phyloP scores from a whole-genome alignment of 2,329 filamentous ascomycete species.

The Eurotiales sp. region DNA sequence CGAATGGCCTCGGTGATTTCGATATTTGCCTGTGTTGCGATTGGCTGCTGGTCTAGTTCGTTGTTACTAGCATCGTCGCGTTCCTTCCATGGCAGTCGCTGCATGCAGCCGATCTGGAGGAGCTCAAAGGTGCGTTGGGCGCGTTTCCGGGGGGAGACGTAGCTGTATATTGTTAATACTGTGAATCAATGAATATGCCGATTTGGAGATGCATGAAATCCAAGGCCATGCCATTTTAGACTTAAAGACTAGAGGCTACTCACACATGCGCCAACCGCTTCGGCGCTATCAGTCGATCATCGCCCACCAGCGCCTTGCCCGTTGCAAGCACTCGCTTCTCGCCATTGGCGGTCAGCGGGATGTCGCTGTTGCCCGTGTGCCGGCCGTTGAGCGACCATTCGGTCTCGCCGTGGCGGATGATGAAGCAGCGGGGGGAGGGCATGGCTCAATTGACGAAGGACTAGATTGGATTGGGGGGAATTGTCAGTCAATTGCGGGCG shows the following conservation, averaged over 20 bases:
- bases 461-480: too few species aligned
- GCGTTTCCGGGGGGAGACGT: constrained; percentile 80
- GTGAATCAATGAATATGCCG: background rate
- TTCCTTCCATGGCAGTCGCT: constrained; percentile 66
- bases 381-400: constrained; percentile 87
- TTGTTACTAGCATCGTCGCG: constrained; percentile 24
- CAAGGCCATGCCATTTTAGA: too few species aligned
- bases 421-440: constrained; percentile 68
- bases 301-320: constrained; percentile 76
- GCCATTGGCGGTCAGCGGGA: constrained; percentile 77
- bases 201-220: background rate
- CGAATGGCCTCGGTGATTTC: constrained; percentile 65
- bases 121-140: constrained; percentile 87
- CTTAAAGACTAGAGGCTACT: too few species aligned
- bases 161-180: constrained; percentile 43
- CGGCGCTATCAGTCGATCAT: constrained; percentile 80
- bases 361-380: constrained; percentile 82
- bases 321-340: constrained; percentile 73
- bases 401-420: constrained; percentile 87
- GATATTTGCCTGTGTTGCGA: constrained; percentile 57
- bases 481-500: too few species aligned
- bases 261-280: constrained; percentile 79
- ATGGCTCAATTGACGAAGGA: too few species aligned
- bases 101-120: constrained; percentile 67
- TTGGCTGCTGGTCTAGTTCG: constrained; percentile 24